Evolutionary conservation across 257 asterid genomes (phyloP), one percentile per base, ranked within the genome.

Genomic region (Lavandula angustifolia): DNA sequence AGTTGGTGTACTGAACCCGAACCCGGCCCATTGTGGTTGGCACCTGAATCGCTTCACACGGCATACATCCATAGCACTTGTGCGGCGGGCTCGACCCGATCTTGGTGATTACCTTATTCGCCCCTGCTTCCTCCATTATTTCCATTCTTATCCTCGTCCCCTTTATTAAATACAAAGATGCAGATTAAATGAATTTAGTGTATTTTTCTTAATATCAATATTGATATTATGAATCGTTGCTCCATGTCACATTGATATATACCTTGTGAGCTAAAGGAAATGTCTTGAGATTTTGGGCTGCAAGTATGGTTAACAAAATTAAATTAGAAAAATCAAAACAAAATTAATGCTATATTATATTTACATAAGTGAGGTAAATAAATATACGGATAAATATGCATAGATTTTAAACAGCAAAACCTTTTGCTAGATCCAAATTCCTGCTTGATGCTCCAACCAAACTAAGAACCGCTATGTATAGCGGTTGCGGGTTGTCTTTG

Each of bases 61-160:
- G 96, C 79, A 57, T 84, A 71, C 97, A 90, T 6, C 95, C 97
- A 70, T 75, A 84, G 64, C 98, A 91, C 74, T 84, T 91, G 72
- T 83, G 85, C 27, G 96, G 98, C 31, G 98, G 94, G 66, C 76
- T 79, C 34, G 98, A 91, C 27, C 96, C 67, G 22, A 84, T 56
- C 70, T 54, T 79, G 27, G 69, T 76, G 10, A 32, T 67, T 71
- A 61, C 88, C 53, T 72, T 72, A 38, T 56, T 13, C 13, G 31
- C 41, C 53, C 41, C 32, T 18, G n/a, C 5, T 3, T 52, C 31
- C 58, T 53, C 62, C 58, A 31, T 10, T 48, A 48, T 43, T 68
- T 49, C 70, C 14, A 33, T 4, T 27, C 5, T 55, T 46, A 8
- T 55, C 11, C 35, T 40, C 54, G 9, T 7, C 6, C 48, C 67